Evolutionary conservation across 306 rosid species (phyloP).

Genomic region (Rubus parviflorus): DNA sequence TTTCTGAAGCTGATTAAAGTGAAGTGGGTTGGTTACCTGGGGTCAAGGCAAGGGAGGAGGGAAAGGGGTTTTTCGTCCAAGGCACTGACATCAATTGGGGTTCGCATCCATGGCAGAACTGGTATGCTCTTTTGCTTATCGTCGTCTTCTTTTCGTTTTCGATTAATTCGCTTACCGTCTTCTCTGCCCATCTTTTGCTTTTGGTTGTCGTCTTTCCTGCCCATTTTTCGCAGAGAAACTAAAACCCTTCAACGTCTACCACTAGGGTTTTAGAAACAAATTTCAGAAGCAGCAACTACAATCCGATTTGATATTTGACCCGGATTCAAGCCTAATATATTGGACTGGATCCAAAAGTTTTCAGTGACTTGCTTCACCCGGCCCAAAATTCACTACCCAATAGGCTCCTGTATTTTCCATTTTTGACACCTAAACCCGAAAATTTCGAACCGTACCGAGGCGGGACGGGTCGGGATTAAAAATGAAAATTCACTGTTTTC

Average conservation of each 20-base stretch:
- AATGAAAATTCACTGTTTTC: too few species aligned
- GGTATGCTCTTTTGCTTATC: constrained; percentile 47
- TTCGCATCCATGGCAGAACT: constrained; percentile 83
- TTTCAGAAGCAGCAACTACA: not conserved
- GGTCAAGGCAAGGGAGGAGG: constrained; percentile 59
- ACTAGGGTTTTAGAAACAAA: constrained; percentile 16
- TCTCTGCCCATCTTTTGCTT: constrained; percentile 30
- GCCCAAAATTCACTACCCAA: too few species aligned
- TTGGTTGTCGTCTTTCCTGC: not conserved
- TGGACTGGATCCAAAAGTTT: not conserved
- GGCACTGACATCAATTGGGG: too few species aligned
- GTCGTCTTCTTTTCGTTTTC: constrained; percentile 19
- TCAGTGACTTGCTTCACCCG: too few species aligned
- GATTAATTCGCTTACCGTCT: not conserved
- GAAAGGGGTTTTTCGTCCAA: constrained; percentile 32
- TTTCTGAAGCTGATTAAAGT: not conserved
- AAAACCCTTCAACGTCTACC: not conserved
- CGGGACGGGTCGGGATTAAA: too few species aligned
- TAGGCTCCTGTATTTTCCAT: too few species aligned
- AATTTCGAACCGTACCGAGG: too few species aligned
- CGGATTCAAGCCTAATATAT: not conserved
- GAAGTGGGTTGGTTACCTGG: constrained; percentile 28
- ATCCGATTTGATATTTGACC: not conserved
- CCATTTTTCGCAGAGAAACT: not conserved
- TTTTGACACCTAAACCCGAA: too few species aligned